These are phyloP conservation scores for Mortierella polycephala DNA, from an alignment of 371 early-diverging fungal species.

Conservation along the genomic window DNA sequence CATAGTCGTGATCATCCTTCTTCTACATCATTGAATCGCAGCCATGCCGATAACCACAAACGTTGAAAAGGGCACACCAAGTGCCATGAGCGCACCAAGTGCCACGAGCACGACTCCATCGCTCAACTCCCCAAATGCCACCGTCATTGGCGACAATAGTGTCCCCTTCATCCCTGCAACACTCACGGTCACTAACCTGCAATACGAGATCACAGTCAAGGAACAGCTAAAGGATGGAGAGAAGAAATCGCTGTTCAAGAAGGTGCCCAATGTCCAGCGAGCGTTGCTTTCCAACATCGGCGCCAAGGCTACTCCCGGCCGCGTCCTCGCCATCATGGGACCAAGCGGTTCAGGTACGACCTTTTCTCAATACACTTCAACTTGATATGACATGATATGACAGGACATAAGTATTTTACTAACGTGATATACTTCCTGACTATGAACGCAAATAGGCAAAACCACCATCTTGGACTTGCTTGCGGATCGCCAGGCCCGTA, in stretches of 20 bases:
- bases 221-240: conserved; percentile 34
- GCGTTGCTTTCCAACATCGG: conserved; percentile 63
- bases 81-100: conserved; percentile 12
- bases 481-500: conserved; percentile 70
- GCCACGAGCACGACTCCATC: conserved; percentile 16
- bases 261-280: conserved; percentile 29
- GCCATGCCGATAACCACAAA: conserved; percentile 15
- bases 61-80: conserved; percentile 23
- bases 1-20: background rate
- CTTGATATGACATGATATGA: background rate
- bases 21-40: background rate
- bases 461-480: conserved; percentile 79
- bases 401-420: too few relatives aligned
- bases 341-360: conserved; percentile 66
- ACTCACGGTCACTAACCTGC: conserved; percentile 30
- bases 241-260: conserved; percentile 44
- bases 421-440: background rate
- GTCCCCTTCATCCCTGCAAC: conserved; percentile 52
- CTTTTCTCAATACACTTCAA: background rate
- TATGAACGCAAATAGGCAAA: conserved; percentile 55
- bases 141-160: background rate
- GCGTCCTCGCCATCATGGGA: conserved; percentile 85
- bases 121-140: background rate
- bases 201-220: conserved; percentile 46
- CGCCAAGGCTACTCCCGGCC: conserved; percentile 79